A percentile compares a stretch with the other conserved stretches of the same genome.
phyloP scores from a whole-genome alignment of 148 eudicot species.

The Cornus kousa region DNA sequence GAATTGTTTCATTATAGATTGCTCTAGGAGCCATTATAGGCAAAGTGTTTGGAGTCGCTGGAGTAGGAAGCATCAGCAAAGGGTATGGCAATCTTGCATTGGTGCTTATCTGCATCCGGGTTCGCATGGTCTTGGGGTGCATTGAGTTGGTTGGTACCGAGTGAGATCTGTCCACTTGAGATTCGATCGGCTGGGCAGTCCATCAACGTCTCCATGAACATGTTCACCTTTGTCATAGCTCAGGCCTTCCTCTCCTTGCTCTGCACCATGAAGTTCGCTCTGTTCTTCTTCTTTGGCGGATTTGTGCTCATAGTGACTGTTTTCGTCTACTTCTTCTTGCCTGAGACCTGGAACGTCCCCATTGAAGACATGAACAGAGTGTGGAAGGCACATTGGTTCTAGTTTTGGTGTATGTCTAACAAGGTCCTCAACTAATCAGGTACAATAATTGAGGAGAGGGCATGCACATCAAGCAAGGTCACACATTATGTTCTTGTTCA shows the following conservation, averaged over 20 bases:
- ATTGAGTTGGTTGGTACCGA: conserved; percentile 37
- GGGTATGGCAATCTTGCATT: conserved; percentile 11
- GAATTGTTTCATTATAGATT: background rate
- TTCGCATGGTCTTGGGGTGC: conserved; percentile 50
- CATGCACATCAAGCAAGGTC: no score
- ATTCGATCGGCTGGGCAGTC: background rate
- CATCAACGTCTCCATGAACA: conserved; percentile 31
- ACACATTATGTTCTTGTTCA: no score
- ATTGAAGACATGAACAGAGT: conserved; percentile 34
- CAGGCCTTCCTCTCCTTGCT: conserved; percentile 35
- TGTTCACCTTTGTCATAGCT: conserved; percentile 41
- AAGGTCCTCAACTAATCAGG: no score
- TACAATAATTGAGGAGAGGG: no score
- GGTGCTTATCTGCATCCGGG: conserved; percentile 20
- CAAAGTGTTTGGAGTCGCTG: conserved; percentile 8
- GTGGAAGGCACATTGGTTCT: conserved; percentile 38
- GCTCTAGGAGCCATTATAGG: conserved; percentile 14
- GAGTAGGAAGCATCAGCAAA: conserved; percentile 19
- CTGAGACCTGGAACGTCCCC: conserved; percentile 33
- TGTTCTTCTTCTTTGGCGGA: conserved; percentile 37
- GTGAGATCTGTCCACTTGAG: conserved; percentile 37
- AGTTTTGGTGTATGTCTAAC: no score
- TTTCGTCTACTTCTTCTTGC: conserved; percentile 28
- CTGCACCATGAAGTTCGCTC: conserved; percentile 33
- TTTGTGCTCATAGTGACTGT: conserved; percentile 29